Percentiles rank a stretch among this genome's conserved stretches.
phyloP scores from a whole-genome alignment of 805 yeast genomes.

The Nakazawaea holstii region DNA sequence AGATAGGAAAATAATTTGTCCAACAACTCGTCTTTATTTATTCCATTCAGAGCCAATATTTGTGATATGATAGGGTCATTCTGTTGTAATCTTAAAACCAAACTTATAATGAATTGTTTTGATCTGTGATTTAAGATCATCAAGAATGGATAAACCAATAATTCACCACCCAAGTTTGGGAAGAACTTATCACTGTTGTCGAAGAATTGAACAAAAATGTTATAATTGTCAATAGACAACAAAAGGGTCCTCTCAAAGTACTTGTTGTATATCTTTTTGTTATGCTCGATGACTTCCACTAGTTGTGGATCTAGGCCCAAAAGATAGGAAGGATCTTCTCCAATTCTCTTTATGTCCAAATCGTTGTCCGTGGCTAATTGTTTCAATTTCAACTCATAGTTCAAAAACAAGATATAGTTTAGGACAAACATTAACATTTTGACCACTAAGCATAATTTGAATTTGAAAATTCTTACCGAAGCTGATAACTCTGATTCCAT shows the following conservation, averaged over 20 bases:
- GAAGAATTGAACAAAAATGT: slow-evolving; percentile 25
- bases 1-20: slow-evolving; percentile 27
- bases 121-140: slow-evolving; percentile 51
- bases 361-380: slow-evolving; percentile 18
- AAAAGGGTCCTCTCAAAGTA: slow-evolving; percentile 30
- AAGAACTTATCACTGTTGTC: slow-evolving; percentile 22
- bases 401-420: slow-evolving; percentile 39
- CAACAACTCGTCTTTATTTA: slow-evolving; percentile 27
- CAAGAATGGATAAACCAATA: slow-evolving; percentile 43
- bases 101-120: slow-evolving; percentile 51
- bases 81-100: slow-evolving; percentile 41
- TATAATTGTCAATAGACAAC: slow-evolving; percentile 31
- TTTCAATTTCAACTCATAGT: slow-evolving; percentile 30
- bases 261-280: slow-evolving; percentile 24
- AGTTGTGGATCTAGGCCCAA: slow-evolving; percentile 21
- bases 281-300: slow-evolving; percentile 24
- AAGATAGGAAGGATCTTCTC: slow-evolving; percentile 10
- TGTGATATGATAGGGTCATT: slow-evolving; percentile 28
- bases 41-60: slow-evolving; percentile 26
- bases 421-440: slow-evolving; percentile 45
- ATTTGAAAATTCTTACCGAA: slow-evolving; percentile 21
- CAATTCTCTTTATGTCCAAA: slow-evolving; percentile 26
- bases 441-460: slow-evolving; percentile 28
- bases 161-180: slow-evolving; percentile 36
- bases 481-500: slow-evolving; percentile 8